These are phyloP conservation scores for Typha latifolia DNA, from an alignment of 176 grass and related monocot genomes.

Conservation along the genomic window DNA sequence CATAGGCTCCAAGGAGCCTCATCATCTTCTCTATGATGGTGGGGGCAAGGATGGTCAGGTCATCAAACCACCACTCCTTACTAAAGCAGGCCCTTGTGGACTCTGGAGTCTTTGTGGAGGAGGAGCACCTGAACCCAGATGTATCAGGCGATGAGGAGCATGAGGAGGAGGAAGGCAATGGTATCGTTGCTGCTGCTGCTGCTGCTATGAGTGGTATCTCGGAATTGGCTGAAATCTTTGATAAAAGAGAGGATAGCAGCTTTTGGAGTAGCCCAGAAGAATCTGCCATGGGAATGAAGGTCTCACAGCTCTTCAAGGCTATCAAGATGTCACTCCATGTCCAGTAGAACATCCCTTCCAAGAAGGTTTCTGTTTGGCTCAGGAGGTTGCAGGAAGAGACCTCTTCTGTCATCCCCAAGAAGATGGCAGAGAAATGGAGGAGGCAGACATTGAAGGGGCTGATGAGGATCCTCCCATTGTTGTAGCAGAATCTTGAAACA, in stretches of 20 bases:
- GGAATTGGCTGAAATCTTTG: conserved; percentile 49
- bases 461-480: conserved; percentile 48
- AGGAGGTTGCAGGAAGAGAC: conserved; percentile 66
- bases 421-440: conserved; percentile 54
- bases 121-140: not conserved
- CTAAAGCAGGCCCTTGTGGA: not conserved
- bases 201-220: conserved; percentile 23
- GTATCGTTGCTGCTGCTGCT: not conserved
- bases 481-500: conserved; percentile 75
- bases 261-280: conserved; percentile 38
- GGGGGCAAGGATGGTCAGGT: conserved; percentile 53
- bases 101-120: not conserved
- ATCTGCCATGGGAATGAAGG: conserved; percentile 27
- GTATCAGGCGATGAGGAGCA: conserved; percentile 51
- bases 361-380: conserved; percentile 43
- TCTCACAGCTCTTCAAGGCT: conserved; percentile 56
- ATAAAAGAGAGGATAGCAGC: conserved; percentile 59
- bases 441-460: conserved; percentile 52
- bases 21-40: conserved; percentile 61
- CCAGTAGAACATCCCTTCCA: conserved; percentile 68
- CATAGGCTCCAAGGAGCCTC: conserved; percentile 58
- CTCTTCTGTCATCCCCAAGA: conserved; percentile 83
- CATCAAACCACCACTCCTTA: conserved; percentile 90
- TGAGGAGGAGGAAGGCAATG: conserved; percentile 39
- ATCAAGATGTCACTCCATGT: conserved; percentile 57